A percentile compares a stretch with the other conserved stretches of the same genome.
Evolutionary conservation across 108 stramenopile genomes (phyloP).

Genomic region (Aurantiochytrium sp.): DNA sequence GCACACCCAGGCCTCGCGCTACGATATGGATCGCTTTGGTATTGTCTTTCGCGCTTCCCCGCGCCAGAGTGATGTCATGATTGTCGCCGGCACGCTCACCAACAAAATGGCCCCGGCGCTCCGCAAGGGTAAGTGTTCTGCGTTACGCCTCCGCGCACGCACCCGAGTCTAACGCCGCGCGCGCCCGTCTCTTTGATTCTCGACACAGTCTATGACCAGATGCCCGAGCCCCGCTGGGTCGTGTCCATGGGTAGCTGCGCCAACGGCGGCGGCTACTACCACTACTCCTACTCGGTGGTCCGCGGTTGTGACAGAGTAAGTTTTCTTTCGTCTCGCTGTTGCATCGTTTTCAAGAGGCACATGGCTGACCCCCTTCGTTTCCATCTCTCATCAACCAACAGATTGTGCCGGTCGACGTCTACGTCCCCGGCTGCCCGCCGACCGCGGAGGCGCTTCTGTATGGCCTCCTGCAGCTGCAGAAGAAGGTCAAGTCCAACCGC

Average conservation of each 20-base stretch:
- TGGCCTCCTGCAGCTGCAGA: conserved; percentile 93
- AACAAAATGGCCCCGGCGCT: conserved; percentile 99
- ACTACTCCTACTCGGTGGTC: conserved; percentile 97
- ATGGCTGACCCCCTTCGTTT: too few species aligned
- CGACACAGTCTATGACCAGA: conserved; percentile 97
- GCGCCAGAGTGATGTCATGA: conserved; percentile 96
- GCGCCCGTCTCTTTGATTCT: too few species aligned
- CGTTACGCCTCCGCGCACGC: too few species aligned
- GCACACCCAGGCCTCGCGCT: conserved; percentile 96
- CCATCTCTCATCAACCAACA: conserved; percentile 20
- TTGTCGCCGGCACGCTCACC: conserved; percentile 97
- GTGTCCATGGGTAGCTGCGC: conserved; percentile 98
- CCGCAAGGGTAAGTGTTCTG: conserved; percentile 66
- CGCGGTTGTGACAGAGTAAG: conserved; percentile 77
- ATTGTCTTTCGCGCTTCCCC: conserved; percentile 92
- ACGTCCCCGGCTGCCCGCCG: conserved; percentile 98
- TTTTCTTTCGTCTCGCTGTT: neutral
- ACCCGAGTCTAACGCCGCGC: too few species aligned
- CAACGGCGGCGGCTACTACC: conserved; percentile 99
- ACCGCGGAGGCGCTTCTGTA: conserved; percentile 96
- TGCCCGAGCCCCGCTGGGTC: conserved; percentile 99
- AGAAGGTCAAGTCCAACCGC: conserved; percentile 97
- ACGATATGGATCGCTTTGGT: conserved; percentile 99
- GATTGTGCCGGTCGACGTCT: conserved; percentile 99
- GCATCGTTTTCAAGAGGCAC: too few species aligned